Evolutionary conservation across 2,329 filamentous ascomycete species (phyloP), one percentile per base, ranked within the genome.

Genomic region (Colletotrichum euphorbiae): DNA sequence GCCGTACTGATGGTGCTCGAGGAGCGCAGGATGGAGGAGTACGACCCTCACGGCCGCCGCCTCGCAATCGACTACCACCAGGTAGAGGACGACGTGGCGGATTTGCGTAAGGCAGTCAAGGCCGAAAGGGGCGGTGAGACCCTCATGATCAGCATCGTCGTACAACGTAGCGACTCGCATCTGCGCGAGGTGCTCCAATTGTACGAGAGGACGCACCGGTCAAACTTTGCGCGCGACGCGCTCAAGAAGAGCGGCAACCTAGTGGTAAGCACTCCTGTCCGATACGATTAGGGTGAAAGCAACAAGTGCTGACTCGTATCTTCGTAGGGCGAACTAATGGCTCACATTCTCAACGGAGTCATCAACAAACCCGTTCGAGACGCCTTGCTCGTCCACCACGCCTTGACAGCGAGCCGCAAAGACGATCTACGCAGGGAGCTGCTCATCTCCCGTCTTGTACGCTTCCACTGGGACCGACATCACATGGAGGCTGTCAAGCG

Each of bases 331-430:
- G 96, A 99, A 82, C 90, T 97, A 19, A 89, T 98, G 42, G 93
- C 94, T 0, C 96, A 98, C 79, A 93, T 98, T 73, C 90, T 99
- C 75, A 98, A 98, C 80, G 96, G 96, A 74, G 90, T 97, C 65
- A 97, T 98, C 82, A 98, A 98, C 82, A 92, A 92, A 67, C 94
- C 96, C 6, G 93, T 97, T 70, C 93, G 96, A 62, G 96, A 98
- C 78, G 93, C 95, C 3, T 86, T 98, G 42, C 89, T 98, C 3
- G 84, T 99, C 2, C 90, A 97, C 79, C 96, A 98, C 81, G 95
- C 96, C 2, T 89, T 98, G 71, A 91, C 90, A 19, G 87, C 91
- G 51, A 90, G 91, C 3, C 87, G 85, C 71, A 88, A 87, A 71
- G 92, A 95, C 75, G 80, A 87, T 60, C 84, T 94, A 71, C 89